Percentiles rank a stretch among this genome's conserved stretches.
phyloP scores from a whole-genome alignment of 2,329 filamentous ascomycete genomes.

The Blastomyces parvus region DNA sequence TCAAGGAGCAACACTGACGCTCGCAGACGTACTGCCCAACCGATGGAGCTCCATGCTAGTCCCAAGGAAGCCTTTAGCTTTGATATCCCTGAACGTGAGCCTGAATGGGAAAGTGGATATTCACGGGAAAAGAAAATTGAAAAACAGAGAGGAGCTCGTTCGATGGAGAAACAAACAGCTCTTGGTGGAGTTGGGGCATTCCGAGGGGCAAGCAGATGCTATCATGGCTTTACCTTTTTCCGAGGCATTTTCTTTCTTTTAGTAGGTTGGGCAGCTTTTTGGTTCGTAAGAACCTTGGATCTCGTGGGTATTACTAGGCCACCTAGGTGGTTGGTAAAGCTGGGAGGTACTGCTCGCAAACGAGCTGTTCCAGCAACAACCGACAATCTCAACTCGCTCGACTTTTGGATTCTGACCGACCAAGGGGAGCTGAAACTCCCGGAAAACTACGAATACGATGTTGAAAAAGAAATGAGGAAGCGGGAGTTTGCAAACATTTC shows the following conservation, averaged over 20 bases:
- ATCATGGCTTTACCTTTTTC: constrained; percentile 64
- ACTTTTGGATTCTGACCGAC: constrained; percentile 47
- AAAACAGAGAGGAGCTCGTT: constrained; percentile 28
- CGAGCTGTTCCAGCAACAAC: constrained; percentile 13
- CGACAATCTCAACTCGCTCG: constrained; percentile 26
- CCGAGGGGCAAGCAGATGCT: constrained; percentile 68
- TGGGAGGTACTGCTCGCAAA: constrained; percentile 25
- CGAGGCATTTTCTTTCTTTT: constrained; percentile 62
- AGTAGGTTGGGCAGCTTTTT: constrained; percentile 48
- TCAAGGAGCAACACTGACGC: constrained; percentile 24
- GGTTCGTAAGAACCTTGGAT: constrained; percentile 46
- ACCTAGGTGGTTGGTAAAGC: constrained; percentile 52
- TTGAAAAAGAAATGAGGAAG: constrained; percentile 68
- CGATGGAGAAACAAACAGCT: constrained; percentile 29
- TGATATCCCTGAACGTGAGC: constrained; percentile 25
- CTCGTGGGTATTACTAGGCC: constrained; percentile 51
- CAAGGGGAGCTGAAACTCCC: constrained; percentile 49
- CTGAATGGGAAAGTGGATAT: constrained; percentile 40
- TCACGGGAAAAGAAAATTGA: constrained; percentile 37
- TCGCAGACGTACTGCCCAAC: not conserved
- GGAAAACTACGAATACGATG: constrained; percentile 58
- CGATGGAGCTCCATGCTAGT: not conserved
- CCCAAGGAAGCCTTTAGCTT: constrained; percentile 28
- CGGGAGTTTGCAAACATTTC: constrained; percentile 41
- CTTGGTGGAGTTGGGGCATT: constrained; percentile 64